Conservation (phyloP, 192 early-diverging fungal species). For the Kickxella alabastrina region DNA sequence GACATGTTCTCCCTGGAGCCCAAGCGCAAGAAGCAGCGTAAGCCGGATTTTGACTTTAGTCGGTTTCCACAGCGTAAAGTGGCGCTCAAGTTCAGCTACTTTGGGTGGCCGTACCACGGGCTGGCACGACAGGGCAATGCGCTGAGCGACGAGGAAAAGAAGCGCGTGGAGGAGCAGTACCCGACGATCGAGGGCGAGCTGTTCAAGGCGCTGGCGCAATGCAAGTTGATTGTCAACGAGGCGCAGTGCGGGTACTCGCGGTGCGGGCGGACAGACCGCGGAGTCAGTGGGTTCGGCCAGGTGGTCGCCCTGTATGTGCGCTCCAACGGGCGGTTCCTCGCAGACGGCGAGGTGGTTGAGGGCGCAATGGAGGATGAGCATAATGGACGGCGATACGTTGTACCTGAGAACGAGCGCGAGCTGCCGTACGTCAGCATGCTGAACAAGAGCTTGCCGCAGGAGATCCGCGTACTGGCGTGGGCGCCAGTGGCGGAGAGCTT, state of each 20-base stretch:
- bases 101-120: conserved; percentile 88
- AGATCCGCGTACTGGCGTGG: conserved; percentile 93
- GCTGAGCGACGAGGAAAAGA: conserved; percentile 40
- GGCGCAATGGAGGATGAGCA: conserved; percentile 17
- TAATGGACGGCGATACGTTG: conserved; percentile 20
- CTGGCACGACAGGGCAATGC: conserved; percentile 68
- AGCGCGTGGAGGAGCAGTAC: conserved; percentile 39
- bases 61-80: conserved; percentile 73
- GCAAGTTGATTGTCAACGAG: conserved; percentile 70
- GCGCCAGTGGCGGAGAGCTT: conserved; percentile 71
- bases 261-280: conserved; percentile 83
- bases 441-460: conserved; percentile 78
- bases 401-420: conserved; percentile 47
- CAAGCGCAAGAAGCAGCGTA: conserved; percentile 22
- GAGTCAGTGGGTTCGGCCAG: conserved; percentile 89
- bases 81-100: conserved; percentile 85
- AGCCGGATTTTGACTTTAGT: conserved; percentile 67
- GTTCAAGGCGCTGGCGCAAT: conserved; percentile 73
- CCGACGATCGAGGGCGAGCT: conserved; percentile 82
- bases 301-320: conserved; percentile 79
- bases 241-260: conserved; percentile 71
- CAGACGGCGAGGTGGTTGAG: conserved; percentile 30
- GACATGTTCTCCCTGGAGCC: too few species aligned
- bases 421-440: conserved; percentile 79
- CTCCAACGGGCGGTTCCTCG: conserved; percentile 49